These are phyloP conservation scores for Mucor indicus DNA, from an alignment of 371 early-diverging fungal species.

Conservation along the genomic window DNA sequence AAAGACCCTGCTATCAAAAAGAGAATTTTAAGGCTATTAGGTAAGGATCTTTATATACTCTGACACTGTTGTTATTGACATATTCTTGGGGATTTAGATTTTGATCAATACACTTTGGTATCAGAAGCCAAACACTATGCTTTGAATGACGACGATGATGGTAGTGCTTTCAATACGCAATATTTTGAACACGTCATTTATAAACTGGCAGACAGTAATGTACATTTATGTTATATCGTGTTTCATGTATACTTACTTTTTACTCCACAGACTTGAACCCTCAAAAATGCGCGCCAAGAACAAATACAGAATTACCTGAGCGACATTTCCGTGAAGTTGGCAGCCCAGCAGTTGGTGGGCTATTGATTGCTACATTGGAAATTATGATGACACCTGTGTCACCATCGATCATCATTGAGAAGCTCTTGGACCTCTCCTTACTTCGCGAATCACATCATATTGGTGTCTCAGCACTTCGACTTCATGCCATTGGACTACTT, in stretches of 20 bases:
- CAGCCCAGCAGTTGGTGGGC: slow-evolving; percentile 67
- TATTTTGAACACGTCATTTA: slow-evolving; percentile 59
- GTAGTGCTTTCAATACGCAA: slow-evolving; percentile 43
- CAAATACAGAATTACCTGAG: slow-evolving; percentile 61
- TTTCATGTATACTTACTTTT: background rate
- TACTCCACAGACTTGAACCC: slow-evolving; percentile 42
- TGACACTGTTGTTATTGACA: background rate
- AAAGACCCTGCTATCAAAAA: slow-evolving; percentile 57
- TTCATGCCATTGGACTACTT: slow-evolving; percentile 47
- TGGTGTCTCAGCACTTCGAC: slow-evolving; percentile 39
- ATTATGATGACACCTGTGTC: slow-evolving; percentile 53
- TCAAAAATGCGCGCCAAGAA: slow-evolving; percentile 55
- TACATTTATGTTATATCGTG: no score
- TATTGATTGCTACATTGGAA: slow-evolving; percentile 68
- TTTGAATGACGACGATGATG: slow-evolving; percentile 28
- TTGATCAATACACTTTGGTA: slow-evolving; percentile 55
- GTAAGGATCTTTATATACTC: slow-evolving; percentile 28
- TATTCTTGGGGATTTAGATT: slow-evolving; percentile 31
- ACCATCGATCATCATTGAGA: slow-evolving; percentile 38
- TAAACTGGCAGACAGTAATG: slow-evolving; percentile 53
- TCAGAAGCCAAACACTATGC: slow-evolving; percentile 49
- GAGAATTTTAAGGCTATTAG: slow-evolving; percentile 62
- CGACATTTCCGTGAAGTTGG: slow-evolving; percentile 78
- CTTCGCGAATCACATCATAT: slow-evolving; percentile 44
- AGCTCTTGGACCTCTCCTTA: slow-evolving; percentile 44